Conservation (phyloP, 306 rosid genomes). For the Begonia fuchsioides region DNA sequence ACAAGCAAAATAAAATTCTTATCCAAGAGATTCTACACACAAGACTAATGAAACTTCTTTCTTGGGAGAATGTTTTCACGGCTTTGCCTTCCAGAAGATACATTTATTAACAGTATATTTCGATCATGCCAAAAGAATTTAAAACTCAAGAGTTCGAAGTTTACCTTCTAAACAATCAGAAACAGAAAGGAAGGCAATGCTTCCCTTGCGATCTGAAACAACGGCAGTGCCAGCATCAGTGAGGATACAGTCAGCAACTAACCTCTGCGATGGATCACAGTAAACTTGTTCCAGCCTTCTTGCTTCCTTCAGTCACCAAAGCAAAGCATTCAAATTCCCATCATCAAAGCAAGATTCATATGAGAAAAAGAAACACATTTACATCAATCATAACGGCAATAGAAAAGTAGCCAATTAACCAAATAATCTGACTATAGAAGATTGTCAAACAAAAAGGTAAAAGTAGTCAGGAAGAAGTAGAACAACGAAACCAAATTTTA, state of each 20-base stretch:
- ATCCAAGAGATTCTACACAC: too few relatives aligned
- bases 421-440: too few relatives aligned
- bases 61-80: too few relatives aligned
- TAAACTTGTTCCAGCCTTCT: conserved; percentile 67
- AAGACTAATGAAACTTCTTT: too few relatives aligned
- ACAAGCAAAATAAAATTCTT: too few relatives aligned
- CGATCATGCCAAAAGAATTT: too few relatives aligned
- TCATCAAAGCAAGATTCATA: neutral
- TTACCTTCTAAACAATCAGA: conserved; percentile 68
- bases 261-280: conserved; percentile 66
- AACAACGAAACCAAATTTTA: neutral
- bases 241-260: conserved; percentile 89
- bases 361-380: neutral
- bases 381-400: neutral
- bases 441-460: neutral
- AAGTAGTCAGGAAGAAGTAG: neutral
- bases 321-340: conserved; percentile 17
- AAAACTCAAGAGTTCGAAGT: conserved; percentile 6
- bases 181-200: conserved; percentile 67
- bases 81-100: too few relatives aligned
- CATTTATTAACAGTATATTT: too few relatives aligned
- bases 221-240: conserved; percentile 69
- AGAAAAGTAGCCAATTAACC: too few relatives aligned
- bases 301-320: conserved; percentile 42
- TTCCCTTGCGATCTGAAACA: conserved; percentile 94